Conservation (phyloP, 2,329 filamentous ascomycete species). For the Magnaporthiopsis incrustans region DNA sequence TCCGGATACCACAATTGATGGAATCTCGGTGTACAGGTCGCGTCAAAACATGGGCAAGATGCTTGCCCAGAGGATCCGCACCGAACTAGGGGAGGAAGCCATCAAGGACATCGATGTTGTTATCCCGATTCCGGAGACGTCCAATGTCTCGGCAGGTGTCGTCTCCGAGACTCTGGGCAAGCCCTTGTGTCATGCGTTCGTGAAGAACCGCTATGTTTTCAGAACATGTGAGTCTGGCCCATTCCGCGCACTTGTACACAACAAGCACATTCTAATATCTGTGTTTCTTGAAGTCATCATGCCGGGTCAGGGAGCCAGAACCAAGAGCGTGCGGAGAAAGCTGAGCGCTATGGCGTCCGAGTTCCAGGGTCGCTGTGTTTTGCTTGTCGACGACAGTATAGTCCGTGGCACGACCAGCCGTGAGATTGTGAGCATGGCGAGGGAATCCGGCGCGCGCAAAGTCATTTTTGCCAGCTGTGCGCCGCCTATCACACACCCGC, state of each 20-base stretch:
- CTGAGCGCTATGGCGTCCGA: constrained; percentile 80
- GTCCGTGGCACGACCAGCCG: constrained; percentile 53
- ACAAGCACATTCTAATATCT: constrained; percentile 71
- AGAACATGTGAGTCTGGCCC: constrained; percentile 63
- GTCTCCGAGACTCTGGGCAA: constrained; percentile 69
- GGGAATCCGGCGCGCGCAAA: constrained; percentile 10
- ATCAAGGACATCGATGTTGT: constrained; percentile 68
- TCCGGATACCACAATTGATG: constrained; percentile 76
- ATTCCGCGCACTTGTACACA: constrained; percentile 31
- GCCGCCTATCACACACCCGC: constrained; percentile 75
- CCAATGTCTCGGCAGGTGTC: constrained; percentile 69
- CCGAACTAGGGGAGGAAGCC: constrained; percentile 58
- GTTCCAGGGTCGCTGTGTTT: constrained; percentile 71
- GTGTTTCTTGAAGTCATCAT: constrained; percentile 34
- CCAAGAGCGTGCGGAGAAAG: constrained; percentile 85
- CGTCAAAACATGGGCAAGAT: constrained; percentile 81
- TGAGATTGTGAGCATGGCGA: constrained; percentile 33
- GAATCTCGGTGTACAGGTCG: constrained; percentile 77
- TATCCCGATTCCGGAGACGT: constrained; percentile 41
- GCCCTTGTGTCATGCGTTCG: constrained; percentile 72
- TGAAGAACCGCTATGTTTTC: constrained; percentile 87
- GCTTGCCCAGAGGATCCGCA: constrained; percentile 64
- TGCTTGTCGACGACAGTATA: constrained; percentile 73
- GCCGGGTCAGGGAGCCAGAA: constrained; percentile 66
- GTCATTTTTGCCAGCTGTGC: constrained; percentile 79